Evolutionary conservation across 495 filamentous ascomycete genomes (phyloP), one percentile per base, ranked within the genome.

Genomic region (Tuber umbilicatum): DNA sequence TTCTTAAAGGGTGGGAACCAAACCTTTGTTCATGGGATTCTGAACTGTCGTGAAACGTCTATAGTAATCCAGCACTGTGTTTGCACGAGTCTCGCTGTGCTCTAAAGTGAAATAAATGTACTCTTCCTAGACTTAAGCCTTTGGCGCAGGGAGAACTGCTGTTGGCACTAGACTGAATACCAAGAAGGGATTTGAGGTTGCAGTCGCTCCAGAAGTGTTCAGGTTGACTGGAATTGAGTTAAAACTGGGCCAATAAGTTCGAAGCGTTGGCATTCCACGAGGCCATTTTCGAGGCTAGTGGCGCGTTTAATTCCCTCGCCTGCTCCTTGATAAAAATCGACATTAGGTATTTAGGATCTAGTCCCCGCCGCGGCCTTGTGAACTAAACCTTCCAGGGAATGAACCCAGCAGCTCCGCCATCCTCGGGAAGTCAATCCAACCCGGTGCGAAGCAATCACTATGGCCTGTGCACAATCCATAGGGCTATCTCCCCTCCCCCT

Each of bases 341-440:
- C 82, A 92, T 99, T 81, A 91, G 95, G 76, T 98, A 96, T 86
- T 91, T 99, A 27, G 95, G 96, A 73, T 97, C 93, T 77, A 96
- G 95, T 16, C 95, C 95, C 60, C 92, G 95, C 71, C 98, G 95
- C 85, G 95, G 95, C 79, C 90, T 98, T 17, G 93, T 72, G 95
- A 99, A 86, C 89, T 99, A 69, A 87, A 86, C 76, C 89, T 99
- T 39, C 95, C 95, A 50, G 95, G 98, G 87, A 99, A 99, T 85
- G 95, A 99, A 87, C 95, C 95, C n/a, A 96, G 95, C 69, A 92
- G 89, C 80, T 95, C 92, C 73, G 98, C 98, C 86, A 99, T 99
- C 96, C 95, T 96, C 41, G 95, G 95, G 79, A 99, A 99, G 95
- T 99, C 81, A 99, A 99, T 87, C 95, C 95, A 45, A 99, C 95